Evolutionary conservation across 2,329 filamentous ascomycete species (phyloP).

Genomic region (Scedosporium aurantiacum): DNA sequence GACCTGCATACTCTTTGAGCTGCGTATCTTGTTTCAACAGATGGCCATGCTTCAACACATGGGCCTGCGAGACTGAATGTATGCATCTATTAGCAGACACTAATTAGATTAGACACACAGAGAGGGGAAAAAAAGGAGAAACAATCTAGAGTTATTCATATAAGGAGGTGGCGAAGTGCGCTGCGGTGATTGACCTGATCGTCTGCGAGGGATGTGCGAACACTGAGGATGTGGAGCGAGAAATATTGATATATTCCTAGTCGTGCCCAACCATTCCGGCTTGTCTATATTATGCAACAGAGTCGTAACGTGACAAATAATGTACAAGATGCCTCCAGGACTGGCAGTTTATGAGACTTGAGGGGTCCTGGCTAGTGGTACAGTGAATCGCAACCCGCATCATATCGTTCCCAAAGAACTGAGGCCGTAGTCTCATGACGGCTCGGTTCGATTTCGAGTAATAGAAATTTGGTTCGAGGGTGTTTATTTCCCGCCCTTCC

Average conservation of each 20-base stretch:
- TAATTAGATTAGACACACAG: too few relatives aligned
- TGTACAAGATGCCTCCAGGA: constrained; percentile 8
- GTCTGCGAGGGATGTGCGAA: background rate
- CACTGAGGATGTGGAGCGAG: background rate
- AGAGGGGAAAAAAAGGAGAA: too few relatives aligned
- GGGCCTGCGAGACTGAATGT: too few relatives aligned
- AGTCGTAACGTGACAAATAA: constrained; percentile 15
- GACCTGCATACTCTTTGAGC: too few relatives aligned
- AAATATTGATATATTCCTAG: background rate
- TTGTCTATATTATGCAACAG: constrained; percentile 10
- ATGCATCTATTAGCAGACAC: too few relatives aligned
- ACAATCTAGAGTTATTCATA: too few relatives aligned
- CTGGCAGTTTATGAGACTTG: background rate
- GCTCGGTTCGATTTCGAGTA: background rate
- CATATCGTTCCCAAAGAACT: background rate
- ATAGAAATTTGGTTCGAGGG: background rate
- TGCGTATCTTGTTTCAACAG: too few relatives aligned
- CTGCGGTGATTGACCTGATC: too few relatives aligned
- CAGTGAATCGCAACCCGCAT: background rate
- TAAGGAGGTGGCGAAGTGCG: too few relatives aligned
- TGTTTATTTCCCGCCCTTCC: constrained; percentile 47
- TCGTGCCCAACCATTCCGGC: background rate
- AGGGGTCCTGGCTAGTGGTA: background rate
- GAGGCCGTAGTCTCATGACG: background rate
- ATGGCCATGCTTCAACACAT: too few relatives aligned